Evolutionary conservation across 345 rosid species (phyloP).

Genomic region (Geranium rotundifolium): DNA sequence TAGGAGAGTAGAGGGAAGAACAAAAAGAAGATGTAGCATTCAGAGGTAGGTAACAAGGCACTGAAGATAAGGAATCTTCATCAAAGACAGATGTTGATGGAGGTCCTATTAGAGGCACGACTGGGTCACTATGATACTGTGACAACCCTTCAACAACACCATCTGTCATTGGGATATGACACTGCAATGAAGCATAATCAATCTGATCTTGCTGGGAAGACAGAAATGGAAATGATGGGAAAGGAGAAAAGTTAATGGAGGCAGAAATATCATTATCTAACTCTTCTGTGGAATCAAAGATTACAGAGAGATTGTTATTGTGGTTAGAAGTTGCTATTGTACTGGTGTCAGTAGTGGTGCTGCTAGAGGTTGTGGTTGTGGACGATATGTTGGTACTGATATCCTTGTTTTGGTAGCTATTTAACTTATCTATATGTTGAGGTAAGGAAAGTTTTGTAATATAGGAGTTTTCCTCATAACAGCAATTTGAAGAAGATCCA

Average conservation of each 20-base stretch:
- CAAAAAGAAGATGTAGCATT: constrained; percentile 48
- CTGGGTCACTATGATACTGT: constrained; percentile 19
- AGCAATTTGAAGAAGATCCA: constrained; percentile 42
- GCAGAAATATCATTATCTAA: constrained; percentile 68
- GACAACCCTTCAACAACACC: constrained; percentile 19
- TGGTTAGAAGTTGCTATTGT: constrained; percentile 4
- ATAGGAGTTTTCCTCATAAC: constrained; percentile 47
- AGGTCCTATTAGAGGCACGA: constrained; percentile 21
- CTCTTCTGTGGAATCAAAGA: constrained; percentile 59
- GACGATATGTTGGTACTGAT: constrained; percentile 15
- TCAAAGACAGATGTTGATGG: constrained; percentile 38
- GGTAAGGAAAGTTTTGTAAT: constrained; percentile 23
- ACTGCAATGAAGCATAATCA: constrained; percentile 41
- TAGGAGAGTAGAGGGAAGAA: constrained; percentile 34
- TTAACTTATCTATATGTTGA: constrained; percentile 16
- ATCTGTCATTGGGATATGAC: constrained; percentile 19
- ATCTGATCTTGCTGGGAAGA: constrained; percentile 38
- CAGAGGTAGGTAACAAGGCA: constrained; percentile 48
- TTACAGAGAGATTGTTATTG: constrained; percentile 28
- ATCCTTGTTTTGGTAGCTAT: constrained; percentile 11
- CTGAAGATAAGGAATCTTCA: constrained; percentile 65
- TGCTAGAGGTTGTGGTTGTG: constrained; percentile 18
- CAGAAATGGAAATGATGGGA: constrained; percentile 36
- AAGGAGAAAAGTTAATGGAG: constrained; percentile 69
- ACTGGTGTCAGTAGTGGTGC: constrained; percentile 5